These are phyloP conservation scores for Mikania micrantha DNA, from an alignment of 129 eudicot species.

Conservation along the genomic window DNA sequence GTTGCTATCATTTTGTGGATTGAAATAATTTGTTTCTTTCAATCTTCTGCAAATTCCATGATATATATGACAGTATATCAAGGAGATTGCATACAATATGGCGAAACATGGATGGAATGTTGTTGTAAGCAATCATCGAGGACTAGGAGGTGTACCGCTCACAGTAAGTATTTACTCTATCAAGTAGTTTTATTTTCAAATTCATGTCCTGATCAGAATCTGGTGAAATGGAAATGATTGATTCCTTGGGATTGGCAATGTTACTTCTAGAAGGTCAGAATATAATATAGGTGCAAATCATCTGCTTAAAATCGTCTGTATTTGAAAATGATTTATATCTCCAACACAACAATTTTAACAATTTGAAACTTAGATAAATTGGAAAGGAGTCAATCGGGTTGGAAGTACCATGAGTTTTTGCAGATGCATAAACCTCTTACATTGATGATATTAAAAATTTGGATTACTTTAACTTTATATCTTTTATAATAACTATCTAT, in stretches of 20 bases:
- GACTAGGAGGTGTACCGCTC: slow-evolving; percentile 78
- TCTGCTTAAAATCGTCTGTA: background rate
- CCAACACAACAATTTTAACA: background rate
- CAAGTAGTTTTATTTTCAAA: background rate
- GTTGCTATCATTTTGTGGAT: slow-evolving; percentile 1
- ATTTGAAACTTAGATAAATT: background rate
- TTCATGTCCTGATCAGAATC: background rate
- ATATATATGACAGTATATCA: slow-evolving; percentile 50
- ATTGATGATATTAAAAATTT: background rate
- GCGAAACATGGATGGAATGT: slow-evolving; percentile 75
- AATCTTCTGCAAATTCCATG: background rate
- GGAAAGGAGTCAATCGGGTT: background rate
- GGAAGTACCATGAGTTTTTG: background rate
- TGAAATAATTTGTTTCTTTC: slow-evolving; percentile 1
- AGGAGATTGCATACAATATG: slow-evolving; percentile 53
- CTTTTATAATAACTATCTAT: background rate
- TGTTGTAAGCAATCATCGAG: slow-evolving; percentile 84
- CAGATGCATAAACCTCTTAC: background rate
- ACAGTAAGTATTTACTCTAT: slow-evolving; percentile 51
- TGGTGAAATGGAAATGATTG: background rate
- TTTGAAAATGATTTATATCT: background rate
- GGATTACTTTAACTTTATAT: background rate
- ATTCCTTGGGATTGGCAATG: background rate
- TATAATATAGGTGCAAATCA: background rate
- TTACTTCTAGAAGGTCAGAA: background rate